Conservation (phyloP, 1,284 basidiomycete genomes). For the Malassezia caprae region DNA sequence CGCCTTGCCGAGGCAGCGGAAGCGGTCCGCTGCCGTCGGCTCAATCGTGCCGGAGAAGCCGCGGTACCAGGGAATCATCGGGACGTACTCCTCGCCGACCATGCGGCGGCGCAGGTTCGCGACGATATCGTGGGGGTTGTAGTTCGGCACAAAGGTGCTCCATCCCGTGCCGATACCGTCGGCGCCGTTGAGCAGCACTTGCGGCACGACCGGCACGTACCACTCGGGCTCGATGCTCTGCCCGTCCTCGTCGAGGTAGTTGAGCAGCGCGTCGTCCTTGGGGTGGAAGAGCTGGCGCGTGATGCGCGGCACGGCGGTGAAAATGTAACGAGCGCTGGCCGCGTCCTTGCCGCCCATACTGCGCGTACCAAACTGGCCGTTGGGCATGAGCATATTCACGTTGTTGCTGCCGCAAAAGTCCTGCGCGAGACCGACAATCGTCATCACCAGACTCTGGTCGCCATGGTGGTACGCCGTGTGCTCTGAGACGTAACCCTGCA, state of each 20-base stretch:
- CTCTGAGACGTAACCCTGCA: constrained; percentile 87
- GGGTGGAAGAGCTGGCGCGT: constrained; percentile 72
- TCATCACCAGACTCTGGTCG: constrained; percentile 71
- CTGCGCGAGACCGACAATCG: constrained; percentile 89
- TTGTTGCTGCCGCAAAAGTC: constrained; percentile 94
- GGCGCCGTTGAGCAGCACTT: constrained; percentile 84
- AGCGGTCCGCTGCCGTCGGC: constrained; percentile 70
- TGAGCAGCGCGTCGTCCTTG: constrained; percentile 74
- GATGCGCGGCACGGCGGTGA: constrained; percentile 69
- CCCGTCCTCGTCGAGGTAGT: constrained; percentile 78
- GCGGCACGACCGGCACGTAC: constrained; percentile 81
- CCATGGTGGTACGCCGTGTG: constrained; percentile 96
- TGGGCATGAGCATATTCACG: constrained; percentile 75
- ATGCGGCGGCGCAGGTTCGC: constrained; percentile 77
- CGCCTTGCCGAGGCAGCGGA: constrained; percentile 68
- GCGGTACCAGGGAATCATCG: constrained; percentile 94
- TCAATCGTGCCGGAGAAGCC: constrained; percentile 81
- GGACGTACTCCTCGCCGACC: constrained; percentile 69
- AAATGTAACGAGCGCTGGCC: constrained; percentile 93
- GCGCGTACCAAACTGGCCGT: constrained; percentile 87
- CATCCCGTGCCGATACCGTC: constrained; percentile 99
- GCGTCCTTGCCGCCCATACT: constrained; percentile 55
- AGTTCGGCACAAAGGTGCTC: constrained; percentile 87
- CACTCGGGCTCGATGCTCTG: constrained; percentile 82
- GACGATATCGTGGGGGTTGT: constrained; percentile 84